Evolutionary conservation across 495 filamentous ascomycete species (phyloP), one percentile per base, ranked within the genome.

Genomic region (Aspergillus diversus): DNA sequence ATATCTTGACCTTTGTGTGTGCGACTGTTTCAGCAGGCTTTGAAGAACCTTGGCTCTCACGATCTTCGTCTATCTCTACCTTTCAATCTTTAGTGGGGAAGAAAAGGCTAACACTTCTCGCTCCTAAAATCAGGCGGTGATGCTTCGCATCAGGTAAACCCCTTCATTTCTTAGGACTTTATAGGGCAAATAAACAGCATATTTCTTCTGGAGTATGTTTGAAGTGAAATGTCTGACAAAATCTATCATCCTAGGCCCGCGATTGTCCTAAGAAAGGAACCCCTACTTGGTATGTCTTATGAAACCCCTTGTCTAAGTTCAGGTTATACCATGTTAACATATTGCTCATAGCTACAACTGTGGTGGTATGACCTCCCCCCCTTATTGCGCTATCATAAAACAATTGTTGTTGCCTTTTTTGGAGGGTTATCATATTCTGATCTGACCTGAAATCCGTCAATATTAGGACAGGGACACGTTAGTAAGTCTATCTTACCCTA

Each of bases 211-310:
- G 21, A 2, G 21, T 33, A 49, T 53, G 8, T 21, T 50, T 7
- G 13, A 47, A 51, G 4, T 54, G 12, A 64, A 61, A 55, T 42
- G 53, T 65, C 71, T 73, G 46, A 72, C 68, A 65, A 55, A 59
- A 50, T 63, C 67, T 33, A 54, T 63, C 69, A 61, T 39, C 69
- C 53, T 71, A 91, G 90, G 91, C 93, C 68, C 92, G 93, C 71
- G 94, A 97, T 69, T 98, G 94, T 84, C 93, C 94, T 66, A 93
- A 89, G 84, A 91, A 93, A 80, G 92, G 92, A 63, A 92, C 89
- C 60, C 90, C 93, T 50, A 96, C 93, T 73, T 98, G 94, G 88
- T 92, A 81, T 77, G 81, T 74, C 60, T n/a, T 59, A 43, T 63
- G 58, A 31, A 37, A 32, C 52, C 58, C 54, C 50, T 53, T 63